Base-by-base conservation (phyloP, 345 rosid genomes). In the Capsella bursapastoris region DNA sequence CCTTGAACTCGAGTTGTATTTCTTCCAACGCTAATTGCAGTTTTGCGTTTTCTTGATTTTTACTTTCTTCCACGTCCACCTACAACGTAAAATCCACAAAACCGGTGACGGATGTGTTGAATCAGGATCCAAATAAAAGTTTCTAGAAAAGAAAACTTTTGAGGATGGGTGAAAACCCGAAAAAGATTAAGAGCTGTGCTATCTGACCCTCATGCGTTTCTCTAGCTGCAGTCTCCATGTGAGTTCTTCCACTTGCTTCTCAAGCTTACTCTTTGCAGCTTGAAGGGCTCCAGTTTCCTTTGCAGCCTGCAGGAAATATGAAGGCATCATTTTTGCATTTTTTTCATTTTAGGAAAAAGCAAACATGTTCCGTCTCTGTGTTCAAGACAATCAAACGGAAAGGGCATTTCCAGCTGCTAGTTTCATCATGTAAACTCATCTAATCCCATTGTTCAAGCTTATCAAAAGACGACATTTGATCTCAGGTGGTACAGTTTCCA, bases 271-370 rank as follows among this genome's bases (percentile, higher is more conserved):
- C 74, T 95, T 95, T 62, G 97, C 99, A 71, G 90, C 99, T 83
- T 90, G 93, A 71, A 94, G 99, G 74, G 92, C 97, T 68, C 93
- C 96, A 73, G 97, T 84, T 83, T 95, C 97, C 83, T 74, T 92
- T 47, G 99, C 97, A 79, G 97, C 97, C 99, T 95, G 82, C 69
- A 79, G 48, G 47, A 44, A 73, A 73, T 66, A 64, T 43, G 73
- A 68, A 78, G 55, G 50, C 56, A n/a, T 63, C 58, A 68, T 52
- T 57, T 12, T 3, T 59, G 7, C 55, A 75, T 45, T 52, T 50
- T 50, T 18, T 59, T 49, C 73, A 75, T 18, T 32, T 43, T 22
- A 9, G 62, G n/a, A 13, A 5, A 58, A 56, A 56, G 31, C 13
- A 16, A 55, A 7, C 71, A 48, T 66, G 18, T 74, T 47, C 53